These are phyloP conservation scores for Zygnema circumcarinatum DNA, from an alignment of 139 green algal genomes.

Conservation along the genomic window DNA sequence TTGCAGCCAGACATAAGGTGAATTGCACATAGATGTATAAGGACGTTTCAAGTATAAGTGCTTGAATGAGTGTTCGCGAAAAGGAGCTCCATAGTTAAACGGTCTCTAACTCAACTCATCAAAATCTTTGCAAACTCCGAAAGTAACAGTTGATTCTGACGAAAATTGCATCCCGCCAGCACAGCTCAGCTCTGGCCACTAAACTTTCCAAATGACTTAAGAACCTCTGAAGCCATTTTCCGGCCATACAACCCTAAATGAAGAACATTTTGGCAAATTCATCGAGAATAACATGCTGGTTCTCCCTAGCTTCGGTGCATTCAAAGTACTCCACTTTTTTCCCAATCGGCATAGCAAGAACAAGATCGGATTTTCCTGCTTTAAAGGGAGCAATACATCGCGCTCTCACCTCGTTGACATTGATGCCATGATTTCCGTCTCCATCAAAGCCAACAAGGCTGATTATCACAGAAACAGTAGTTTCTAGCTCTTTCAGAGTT, in stretches of 20 bases:
- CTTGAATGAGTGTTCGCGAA: background rate
- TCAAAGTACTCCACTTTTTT: background rate
- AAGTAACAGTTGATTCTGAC: too few relatives aligned
- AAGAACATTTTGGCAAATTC: background rate
- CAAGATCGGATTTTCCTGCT: background rate
- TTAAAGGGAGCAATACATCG: slow-evolving; percentile 3
- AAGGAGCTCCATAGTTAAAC: background rate
- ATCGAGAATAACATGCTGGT: background rate
- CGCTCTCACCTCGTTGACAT: slow-evolving; percentile 33
- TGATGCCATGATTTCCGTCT: slow-evolving; percentile 11
- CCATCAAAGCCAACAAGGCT: slow-evolving; percentile 53
- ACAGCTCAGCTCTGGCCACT: too few relatives aligned
- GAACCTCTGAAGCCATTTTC: background rate
- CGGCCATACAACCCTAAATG: background rate
- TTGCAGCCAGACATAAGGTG: background rate
- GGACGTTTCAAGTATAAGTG: background rate
- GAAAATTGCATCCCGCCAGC: too few relatives aligned
- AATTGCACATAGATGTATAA: background rate
- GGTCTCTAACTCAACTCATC: background rate
- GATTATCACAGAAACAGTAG: slow-evolving; percentile 15
- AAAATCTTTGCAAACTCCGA: background rate
- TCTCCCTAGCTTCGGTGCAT: background rate
- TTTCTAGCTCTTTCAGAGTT: slow-evolving; percentile 24
- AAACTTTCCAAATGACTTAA: too few relatives aligned
- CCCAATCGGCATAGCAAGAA: background rate